A percentile compares a stretch with the other conserved stretches of the same genome.
These are phyloP conservation scores for Termitomyces sp. DNA, from an alignment of 768 basidiomycete genomes.

Conservation along the genomic window DNA sequence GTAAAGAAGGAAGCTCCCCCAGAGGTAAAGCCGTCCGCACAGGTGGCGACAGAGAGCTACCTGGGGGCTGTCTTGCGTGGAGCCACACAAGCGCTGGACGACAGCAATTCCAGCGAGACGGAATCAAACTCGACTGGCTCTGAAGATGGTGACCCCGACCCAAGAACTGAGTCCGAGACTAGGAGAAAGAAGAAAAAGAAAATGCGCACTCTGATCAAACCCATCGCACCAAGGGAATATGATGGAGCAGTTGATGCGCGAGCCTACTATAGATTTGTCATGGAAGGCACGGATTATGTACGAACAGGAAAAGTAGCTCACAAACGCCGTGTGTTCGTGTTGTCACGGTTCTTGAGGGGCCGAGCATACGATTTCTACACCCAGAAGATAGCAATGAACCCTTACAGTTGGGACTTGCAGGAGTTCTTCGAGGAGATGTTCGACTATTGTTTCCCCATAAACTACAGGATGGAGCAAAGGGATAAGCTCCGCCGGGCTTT, in stretches of 20 bases:
- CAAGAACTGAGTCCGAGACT: not conserved
- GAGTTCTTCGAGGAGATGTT: conserved; percentile 16
- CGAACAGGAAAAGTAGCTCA: conserved; percentile 13
- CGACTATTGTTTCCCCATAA: conserved; percentile 26
- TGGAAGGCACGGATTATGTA: conserved; percentile 17
- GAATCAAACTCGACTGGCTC: too few relatives aligned
- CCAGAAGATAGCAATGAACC: conserved; percentile 18
- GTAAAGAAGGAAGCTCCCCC: not conserved
- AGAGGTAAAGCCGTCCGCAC: not conserved
- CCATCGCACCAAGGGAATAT: conserved; percentile 16
- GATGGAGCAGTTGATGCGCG: conserved; percentile 18
- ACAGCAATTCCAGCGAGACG: not conserved
- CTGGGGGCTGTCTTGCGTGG: not conserved
- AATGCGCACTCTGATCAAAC: not conserved
- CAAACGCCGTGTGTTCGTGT: conserved; percentile 12
- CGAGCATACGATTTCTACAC: conserved; percentile 27
- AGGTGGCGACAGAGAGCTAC: not conserved
- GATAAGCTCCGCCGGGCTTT: conserved; percentile 14
- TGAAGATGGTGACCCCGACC: not conserved
- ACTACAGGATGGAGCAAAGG: conserved; percentile 19
- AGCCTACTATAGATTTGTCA: conserved; percentile 20
- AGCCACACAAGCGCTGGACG: not conserved
- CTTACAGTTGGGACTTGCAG: conserved; percentile 19
- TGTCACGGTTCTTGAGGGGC: conserved; percentile 23
- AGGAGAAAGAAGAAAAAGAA: not conserved